Evolutionary conservation across 1,284 basidiomycete species (phyloP), one percentile per base, ranked within the genome.

Genomic region (Mycosarcoma maydis): DNA sequence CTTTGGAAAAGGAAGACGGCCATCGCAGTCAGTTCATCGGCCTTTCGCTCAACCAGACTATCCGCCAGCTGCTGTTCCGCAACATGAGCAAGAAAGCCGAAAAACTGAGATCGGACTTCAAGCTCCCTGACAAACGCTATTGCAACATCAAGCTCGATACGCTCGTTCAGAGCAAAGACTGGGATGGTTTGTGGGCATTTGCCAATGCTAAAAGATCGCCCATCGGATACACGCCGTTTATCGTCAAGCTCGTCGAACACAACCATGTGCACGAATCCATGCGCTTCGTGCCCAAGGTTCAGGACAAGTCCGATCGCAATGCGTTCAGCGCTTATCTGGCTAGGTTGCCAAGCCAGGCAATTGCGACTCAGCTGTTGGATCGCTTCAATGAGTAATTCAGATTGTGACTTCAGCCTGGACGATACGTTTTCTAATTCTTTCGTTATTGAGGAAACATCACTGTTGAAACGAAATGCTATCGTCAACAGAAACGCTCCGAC

Each of bases 1-100:
- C 90, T 52, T 85, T 96, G 20, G 94, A 98, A 79, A 89, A 89
- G 64, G 96, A 98, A 71, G 82, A 88, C 0, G 89, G 91, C 56
- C 87, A 89, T 32, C 56, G 58, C 17, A 50, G 52, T 16, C 37
- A 49, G 7, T 70, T 49, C 20, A 51, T 48, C 10, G 73, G 74
- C n/a, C 54, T 74, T 14, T 76, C 72, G 36, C 58, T 77, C 24
- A 72, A 71, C 44, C 73, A 72, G 45, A 81, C 80, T 5, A 73
- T 81, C 16, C 72, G 73, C 0, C 45, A 70, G 36, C 72, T 74
- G n/a, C 41, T 81, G 3, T 59, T 70, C 40, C 66, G 69, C 22
- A 64, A 67, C 40, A 65, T 75, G 74, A 33, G 50, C 16, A 70
- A 73, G 26, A 77, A 75, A 20, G 77, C 76, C 5, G 80, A 81